Conservation (phyloP, 2,329 filamentous ascomycete species). For the Nannizziopsis arthrosporioides region DNA sequence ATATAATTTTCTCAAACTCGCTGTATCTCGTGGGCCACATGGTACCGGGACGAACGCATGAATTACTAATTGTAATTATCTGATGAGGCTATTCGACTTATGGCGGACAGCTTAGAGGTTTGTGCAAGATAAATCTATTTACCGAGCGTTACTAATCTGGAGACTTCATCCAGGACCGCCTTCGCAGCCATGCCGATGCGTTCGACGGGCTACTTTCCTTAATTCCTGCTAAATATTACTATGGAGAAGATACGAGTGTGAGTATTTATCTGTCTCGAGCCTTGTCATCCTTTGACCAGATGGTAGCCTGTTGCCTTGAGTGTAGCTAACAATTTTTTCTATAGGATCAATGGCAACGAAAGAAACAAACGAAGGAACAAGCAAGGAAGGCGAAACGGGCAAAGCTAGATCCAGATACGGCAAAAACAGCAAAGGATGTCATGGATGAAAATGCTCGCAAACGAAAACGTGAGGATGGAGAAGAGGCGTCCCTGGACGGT, state of each 20-base stretch:
- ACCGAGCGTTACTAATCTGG: neutral
- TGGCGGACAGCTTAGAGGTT: slow-evolving; percentile 18
- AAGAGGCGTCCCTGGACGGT: slow-evolving; percentile 36
- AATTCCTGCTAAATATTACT: slow-evolving; percentile 84
- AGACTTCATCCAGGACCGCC: slow-evolving; percentile 32
- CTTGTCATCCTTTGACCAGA: neutral
- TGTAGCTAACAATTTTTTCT: neutral
- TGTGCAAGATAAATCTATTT: neutral
- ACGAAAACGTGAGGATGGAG: slow-evolving; percentile 57
- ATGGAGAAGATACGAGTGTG: slow-evolving; percentile 74
- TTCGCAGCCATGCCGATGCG: slow-evolving; percentile 51
- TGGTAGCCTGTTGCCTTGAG: neutral
- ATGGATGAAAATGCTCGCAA: slow-evolving; percentile 76
- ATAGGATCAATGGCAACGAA: slow-evolving; percentile 85
- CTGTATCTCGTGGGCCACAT: neutral
- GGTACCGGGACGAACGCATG: neutral
- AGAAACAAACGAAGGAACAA: slow-evolving; percentile 90
- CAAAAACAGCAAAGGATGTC: slow-evolving; percentile 84
- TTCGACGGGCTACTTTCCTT: slow-evolving; percentile 80
- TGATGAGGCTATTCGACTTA: slow-evolving; percentile 3
- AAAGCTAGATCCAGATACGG: slow-evolving; percentile 83
- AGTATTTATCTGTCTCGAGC: slow-evolving; percentile 29
- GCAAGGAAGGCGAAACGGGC: slow-evolving; percentile 69
- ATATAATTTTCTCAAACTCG: slow-evolving; percentile 6
- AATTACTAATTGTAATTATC: neutral